Base-by-base conservation (phyloP, 2,329 filamentous ascomycete species). In the Cadophora sp. region DNA sequence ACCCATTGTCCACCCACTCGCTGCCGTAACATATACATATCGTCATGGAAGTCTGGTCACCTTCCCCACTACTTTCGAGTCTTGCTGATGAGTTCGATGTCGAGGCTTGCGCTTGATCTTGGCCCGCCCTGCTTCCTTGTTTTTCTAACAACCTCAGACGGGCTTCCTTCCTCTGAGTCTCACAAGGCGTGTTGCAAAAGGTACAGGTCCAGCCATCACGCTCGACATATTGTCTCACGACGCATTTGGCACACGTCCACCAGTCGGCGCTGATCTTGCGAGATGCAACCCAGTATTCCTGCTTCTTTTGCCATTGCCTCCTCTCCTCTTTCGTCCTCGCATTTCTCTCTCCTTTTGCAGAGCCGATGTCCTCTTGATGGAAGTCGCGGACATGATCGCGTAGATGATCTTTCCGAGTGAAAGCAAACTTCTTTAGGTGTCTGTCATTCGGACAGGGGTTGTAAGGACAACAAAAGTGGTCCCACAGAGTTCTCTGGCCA, bases 341-440 rank as follows among this genome's bases (percentile, higher is more conserved):
- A 16, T 68, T 70, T 19, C 8, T 53, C 11, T 48, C 64, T 22
- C 65, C 51, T 37, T 71, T 76, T 6, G 65, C 68, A 3, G n/a
- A 59, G 0, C 74, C 73, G n/a, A 79, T 62, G 61, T 83, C 80
- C 43, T 81, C 77, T 48, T 82, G 80, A 69, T 86, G 84, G 67
- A 79, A 84, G 62, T 83, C 81, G 26, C 83, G 76, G 51, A 82
- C 74, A 69, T 86, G 84, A 66, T 85, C 83, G 22, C 79, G 76
- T 48, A 82, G 78, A 71, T 86, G 84, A 67, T 86, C 84, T 62
- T 80, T 79, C 7, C 83, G 76, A 1, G 79, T 81, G 69, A 85
- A 85, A 8, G 12, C 26, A 29, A 8, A 14, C 24, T 24, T 12
- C 3, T 5, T 3, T 8, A 40, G 37, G 5, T 53, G 24, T 53